Evolutionary conservation across 2,329 filamentous ascomycete genomes (phyloP).

Genomic region (Verticillium alfalfae): DNA sequence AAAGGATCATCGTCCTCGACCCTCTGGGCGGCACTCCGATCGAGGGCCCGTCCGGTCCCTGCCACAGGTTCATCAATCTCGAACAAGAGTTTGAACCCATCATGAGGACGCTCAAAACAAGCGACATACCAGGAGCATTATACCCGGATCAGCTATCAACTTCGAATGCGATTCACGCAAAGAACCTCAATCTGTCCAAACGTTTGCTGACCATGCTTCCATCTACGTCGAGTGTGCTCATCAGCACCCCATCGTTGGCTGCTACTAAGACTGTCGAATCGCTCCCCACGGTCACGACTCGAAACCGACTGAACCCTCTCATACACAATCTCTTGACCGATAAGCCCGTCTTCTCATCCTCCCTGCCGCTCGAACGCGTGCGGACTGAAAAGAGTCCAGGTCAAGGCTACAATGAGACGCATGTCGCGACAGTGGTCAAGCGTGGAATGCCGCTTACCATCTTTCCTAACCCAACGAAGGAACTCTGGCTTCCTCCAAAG

Average conservation of each 20-base stretch:
- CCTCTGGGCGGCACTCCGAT: constrained; percentile 80
- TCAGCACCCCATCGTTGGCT: constrained; percentile 81
- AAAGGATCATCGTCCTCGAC: constrained; percentile 85
- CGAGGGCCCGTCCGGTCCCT: constrained; percentile 28
- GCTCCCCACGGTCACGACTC: constrained; percentile 44
- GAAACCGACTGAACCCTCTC: constrained; percentile 67
- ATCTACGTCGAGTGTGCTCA: constrained; percentile 76
- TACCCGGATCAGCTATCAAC: background rate
- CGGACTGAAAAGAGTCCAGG: constrained; percentile 22
- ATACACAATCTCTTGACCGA: constrained; percentile 96
- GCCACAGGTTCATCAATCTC: constrained; percentile 73
- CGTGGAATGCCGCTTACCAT: constrained; percentile 85
- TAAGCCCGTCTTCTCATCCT: constrained; percentile 88
- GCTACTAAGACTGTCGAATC: constrained; percentile 42
- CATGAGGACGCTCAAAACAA: constrained; percentile 48
- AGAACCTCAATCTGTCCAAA: constrained; percentile 70
- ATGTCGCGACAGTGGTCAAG: constrained; percentile 76
- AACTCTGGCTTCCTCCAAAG: constrained; percentile 63
- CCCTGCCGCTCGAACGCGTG: constrained; percentile 69
- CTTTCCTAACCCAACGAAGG: constrained; percentile 62
- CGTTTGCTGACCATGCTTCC: constrained; percentile 71
- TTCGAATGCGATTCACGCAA: constrained; percentile 27
- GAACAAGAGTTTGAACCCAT: constrained; percentile 80
- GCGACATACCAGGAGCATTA: background rate
- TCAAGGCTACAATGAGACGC: constrained; percentile 6